Evolutionary conservation across 2,329 filamentous ascomycete genomes (phyloP).

Genomic region (Falciphora oryzae): DNA sequence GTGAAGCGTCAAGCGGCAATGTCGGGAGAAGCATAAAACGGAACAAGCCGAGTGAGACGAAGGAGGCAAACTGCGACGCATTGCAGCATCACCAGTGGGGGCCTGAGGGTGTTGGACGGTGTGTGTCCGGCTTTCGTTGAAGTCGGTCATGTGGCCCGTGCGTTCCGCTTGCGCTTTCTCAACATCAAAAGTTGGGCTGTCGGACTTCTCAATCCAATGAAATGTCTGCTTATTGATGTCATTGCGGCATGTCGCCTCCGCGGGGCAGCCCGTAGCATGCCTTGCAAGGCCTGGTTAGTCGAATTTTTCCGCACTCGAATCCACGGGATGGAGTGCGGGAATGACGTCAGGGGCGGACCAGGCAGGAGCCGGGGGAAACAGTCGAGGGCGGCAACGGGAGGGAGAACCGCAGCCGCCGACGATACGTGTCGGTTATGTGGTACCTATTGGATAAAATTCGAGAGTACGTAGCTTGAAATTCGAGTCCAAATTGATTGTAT

Average conservation of each 20-base stretch:
- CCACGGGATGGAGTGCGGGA: not conserved
- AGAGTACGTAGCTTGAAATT: not conserved
- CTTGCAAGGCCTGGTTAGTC: not conserved
- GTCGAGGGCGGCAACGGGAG: not conserved
- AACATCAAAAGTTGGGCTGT: no score
- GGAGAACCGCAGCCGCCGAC: not conserved
- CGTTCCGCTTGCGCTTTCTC: no score
- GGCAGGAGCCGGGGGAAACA: not conserved
- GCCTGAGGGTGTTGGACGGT: no score
- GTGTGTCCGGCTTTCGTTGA: not conserved
- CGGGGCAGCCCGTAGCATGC: not conserved
- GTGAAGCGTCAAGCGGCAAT: not conserved
- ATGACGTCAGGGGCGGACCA: not conserved
- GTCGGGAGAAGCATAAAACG: not conserved
- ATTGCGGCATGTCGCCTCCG: not conserved
- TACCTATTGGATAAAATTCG: no score
- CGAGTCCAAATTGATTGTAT: not conserved
- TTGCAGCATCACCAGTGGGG: no score
- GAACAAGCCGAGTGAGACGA: not conserved
- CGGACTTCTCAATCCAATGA: no score
- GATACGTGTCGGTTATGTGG: not conserved
- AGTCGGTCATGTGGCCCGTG: not conserved
- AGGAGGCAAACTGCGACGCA: not conserved
- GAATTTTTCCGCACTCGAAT: not conserved
- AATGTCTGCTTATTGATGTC: not conserved